Evolutionary conservation across 805 yeast genomes (phyloP), one percentile per base, ranked within the genome.

Genomic region (Kuraishia piskuri): DNA sequence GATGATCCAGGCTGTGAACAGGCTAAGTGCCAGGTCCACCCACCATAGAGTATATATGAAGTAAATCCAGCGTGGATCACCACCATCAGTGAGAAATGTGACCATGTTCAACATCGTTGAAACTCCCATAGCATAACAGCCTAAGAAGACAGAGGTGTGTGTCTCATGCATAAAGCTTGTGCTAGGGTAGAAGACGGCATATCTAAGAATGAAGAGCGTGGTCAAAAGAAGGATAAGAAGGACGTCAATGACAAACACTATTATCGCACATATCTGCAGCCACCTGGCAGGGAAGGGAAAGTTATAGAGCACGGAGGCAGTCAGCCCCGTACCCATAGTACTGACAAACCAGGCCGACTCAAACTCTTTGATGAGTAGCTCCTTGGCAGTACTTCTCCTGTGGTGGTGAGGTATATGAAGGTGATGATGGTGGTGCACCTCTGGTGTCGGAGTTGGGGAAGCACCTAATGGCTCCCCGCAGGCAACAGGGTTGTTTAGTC

Each of bases 241-340:
- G 24, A 82, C 64, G 8, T 87, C 79, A 12, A 84, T 61, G 12
- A 77, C 84, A 71, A 83, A 90, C 56, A 62, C 52, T 19, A 63
- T 61, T 22, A 63, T 53, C 1, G 63, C 64, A 49, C 57, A 54
- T 7, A 62, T 56, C 22, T 62, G 50, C 7, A 62, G 58, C 36
- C 56, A 57, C 12, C 55, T 56, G 36, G 61, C 52, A 24, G 57
- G 58, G 40, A 61, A 63, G 0, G 96, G 90, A 64, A 85, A 90
- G 40, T 72, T 65, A 64, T 80, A 77, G 44, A 90, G 70, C 4
- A 88, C 69, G 37, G 78, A 64, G 3, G 88, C 71, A 1, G 88
- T 71, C 46, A 90, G 86, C 1, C 96, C 96, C 2, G 84, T 78
- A 1, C 96, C 96, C 96, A 90, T 90, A 17, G 83, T 78, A 50